A percentile compares a stretch with the other conserved stretches of the same genome.
These are phyloP conservation scores for Schoenoplectus triqueter DNA, from an alignment of 202 grass and related monocot genomes.

Conservation along the genomic window DNA sequence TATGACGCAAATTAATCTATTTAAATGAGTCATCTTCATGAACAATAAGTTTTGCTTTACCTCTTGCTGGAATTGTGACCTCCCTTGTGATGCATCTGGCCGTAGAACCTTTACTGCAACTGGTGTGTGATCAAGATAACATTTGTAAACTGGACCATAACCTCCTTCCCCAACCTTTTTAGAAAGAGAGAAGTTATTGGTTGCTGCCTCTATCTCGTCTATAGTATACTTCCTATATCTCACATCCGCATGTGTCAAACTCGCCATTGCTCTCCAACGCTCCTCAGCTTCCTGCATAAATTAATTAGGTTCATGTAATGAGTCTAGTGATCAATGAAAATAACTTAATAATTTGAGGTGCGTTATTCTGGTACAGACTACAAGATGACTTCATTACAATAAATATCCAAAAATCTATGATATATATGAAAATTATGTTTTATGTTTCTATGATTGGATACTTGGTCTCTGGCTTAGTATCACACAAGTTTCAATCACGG, in stretches of 20 bases:
- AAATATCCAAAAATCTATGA: not conserved
- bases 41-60: slow-evolving; percentile 30
- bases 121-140: slow-evolving; percentile 75
- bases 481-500: not conserved
- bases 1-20: not conserved
- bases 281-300: slow-evolving; percentile 57
- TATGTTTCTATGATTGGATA: not conserved
- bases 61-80: slow-evolving; percentile 82
- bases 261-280: slow-evolving; percentile 45
- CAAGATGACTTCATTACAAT: not conserved
- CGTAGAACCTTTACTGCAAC: slow-evolving; percentile 84
- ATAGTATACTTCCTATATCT: slow-evolving; percentile 75
- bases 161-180: slow-evolving; percentile 85
- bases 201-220: slow-evolving; percentile 78
- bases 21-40: not conserved
- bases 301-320: slow-evolving; percentile 12
- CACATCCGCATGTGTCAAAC: slow-evolving; percentile 16
- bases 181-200: slow-evolving; percentile 47
- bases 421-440: not conserved
- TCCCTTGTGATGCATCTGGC: slow-evolving; percentile 73
- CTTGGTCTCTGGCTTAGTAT: not conserved
- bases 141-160: slow-evolving; percentile 76
- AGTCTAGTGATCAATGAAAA: not conserved
- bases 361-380: not conserved
- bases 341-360: not conserved